These are phyloP conservation scores for Nyssa sinensis DNA, from an alignment of 148 eudicot species.

Conservation along the genomic window DNA sequence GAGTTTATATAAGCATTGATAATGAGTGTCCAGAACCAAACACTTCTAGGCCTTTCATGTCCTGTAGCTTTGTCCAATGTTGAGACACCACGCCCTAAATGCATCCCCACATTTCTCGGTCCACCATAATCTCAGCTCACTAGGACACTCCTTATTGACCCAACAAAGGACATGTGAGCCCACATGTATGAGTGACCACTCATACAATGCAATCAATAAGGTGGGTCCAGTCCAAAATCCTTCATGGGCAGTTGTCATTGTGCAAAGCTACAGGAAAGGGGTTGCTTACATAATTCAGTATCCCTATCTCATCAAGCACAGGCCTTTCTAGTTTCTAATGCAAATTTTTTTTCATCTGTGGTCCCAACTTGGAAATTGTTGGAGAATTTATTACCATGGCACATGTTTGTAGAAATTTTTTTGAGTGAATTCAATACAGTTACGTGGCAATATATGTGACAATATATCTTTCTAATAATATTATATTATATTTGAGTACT, in stretches of 20 bases:
- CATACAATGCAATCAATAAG: constrained; percentile 26
- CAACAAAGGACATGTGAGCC: constrained; percentile 37
- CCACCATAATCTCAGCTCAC: constrained; percentile 6
- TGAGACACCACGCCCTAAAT: background rate
- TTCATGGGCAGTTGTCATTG: background rate
- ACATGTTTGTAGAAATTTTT: background rate
- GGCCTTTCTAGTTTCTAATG: background rate
- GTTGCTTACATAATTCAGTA: background rate
- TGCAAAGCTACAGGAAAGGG: background rate
- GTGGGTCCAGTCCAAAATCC: constrained; percentile 9
- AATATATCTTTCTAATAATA: too few species aligned
- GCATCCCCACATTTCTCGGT: background rate
- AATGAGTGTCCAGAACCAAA: too few species aligned
- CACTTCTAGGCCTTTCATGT: too few species aligned
- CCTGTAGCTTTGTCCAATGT: background rate
- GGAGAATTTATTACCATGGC: background rate
- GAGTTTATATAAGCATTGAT: too few species aligned
- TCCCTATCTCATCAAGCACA: constrained; percentile 1
- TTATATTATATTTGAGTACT: too few species aligned
- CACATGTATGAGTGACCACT: constrained; percentile 35
- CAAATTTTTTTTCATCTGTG: background rate
- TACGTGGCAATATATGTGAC: too few species aligned
- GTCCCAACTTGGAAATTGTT: constrained; percentile 6
- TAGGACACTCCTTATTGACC: constrained; percentile 12
- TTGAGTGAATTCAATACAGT: too few species aligned